phyloP scores from a whole-genome alignment of 129 eudicot species.

The Dittrichia graveolens region DNA sequence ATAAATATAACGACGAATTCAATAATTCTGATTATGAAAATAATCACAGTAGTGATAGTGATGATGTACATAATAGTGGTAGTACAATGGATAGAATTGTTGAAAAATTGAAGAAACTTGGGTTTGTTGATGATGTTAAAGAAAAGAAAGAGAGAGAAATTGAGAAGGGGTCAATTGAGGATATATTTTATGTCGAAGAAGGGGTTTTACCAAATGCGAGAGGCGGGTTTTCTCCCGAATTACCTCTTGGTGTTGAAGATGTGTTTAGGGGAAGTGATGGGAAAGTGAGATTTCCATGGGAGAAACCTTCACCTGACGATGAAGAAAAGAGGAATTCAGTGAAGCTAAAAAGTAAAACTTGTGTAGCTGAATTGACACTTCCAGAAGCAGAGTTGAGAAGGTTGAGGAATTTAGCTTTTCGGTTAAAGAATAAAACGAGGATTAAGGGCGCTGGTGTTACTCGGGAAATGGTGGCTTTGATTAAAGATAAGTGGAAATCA shows the following conservation, averaged over 20 bases:
- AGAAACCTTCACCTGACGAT: constrained; percentile 46
- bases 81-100: constrained; percentile 94
- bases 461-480: constrained; percentile 66
- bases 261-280: constrained; percentile 49
- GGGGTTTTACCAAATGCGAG: constrained; percentile 77
- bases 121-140: constrained; percentile 62
- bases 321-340: constrained; percentile 50
- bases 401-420: constrained; percentile 58
- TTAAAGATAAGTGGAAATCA: constrained; percentile 76
- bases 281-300: constrained; percentile 89
- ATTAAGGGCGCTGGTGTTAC: constrained; percentile 82
- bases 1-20: constrained; percentile 39
- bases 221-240: constrained; percentile 81
- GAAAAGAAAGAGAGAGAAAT: constrained; percentile 39
- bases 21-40: constrained; percentile 42
- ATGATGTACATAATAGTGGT: constrained; percentile 44
- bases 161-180: constrained; percentile 93
- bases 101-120: constrained; percentile 71
- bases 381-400: constrained; percentile 81
- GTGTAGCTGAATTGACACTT: constrained; percentile 81
- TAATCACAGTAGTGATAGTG: constrained; percentile 35
- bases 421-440: constrained; percentile 64
- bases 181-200: constrained; percentile 82
- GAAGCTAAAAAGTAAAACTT: constrained; percentile 59
- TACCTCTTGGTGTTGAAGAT: constrained; percentile 59